Evolutionary conservation across 192 early-diverging fungal species (phyloP).

Genomic region (Dissophora ornata): DNA sequence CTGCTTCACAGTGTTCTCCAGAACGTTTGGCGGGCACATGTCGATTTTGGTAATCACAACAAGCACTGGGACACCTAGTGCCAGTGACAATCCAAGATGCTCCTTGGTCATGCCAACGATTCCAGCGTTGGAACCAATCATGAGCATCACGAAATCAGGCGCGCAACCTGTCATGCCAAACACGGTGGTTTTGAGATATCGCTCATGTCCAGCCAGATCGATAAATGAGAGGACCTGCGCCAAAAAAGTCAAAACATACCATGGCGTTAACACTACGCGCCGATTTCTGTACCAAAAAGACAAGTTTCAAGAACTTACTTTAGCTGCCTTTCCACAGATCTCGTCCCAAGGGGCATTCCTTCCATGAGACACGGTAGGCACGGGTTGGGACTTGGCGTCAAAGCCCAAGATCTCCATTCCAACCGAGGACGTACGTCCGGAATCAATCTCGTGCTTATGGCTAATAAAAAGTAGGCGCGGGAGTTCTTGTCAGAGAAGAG

Average conservation of each 20-base stretch:
- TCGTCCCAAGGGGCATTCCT: slow-evolving; percentile 86
- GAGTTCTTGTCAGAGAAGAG: no score
- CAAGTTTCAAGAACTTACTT: slow-evolving; percentile 58
- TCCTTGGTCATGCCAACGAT: slow-evolving; percentile 95
- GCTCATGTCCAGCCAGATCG: slow-evolving; percentile 92
- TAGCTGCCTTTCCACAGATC: slow-evolving; percentile 79
- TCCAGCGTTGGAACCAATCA: slow-evolving; percentile 87
- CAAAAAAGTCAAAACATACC: background rate
- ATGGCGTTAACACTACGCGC: no score
- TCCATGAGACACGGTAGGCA: slow-evolving; percentile 64
- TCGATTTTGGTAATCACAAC: slow-evolving; percentile 96
- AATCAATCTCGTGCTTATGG: slow-evolving; percentile 92
- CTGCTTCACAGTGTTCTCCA: slow-evolving; percentile 86
- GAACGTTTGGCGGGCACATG: slow-evolving; percentile 88
- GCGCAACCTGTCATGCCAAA: slow-evolving; percentile 94
- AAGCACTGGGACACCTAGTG: slow-evolving; percentile 87
- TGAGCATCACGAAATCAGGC: slow-evolving; percentile 94
- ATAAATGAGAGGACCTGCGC: slow-evolving; percentile 61
- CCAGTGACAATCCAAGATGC: slow-evolving; percentile 90
- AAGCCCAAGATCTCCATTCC: slow-evolving; percentile 94
- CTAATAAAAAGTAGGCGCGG: slow-evolving; percentile 25
- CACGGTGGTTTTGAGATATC: slow-evolving; percentile 95
- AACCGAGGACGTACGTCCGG: slow-evolving; percentile 89
- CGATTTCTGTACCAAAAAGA: no score
- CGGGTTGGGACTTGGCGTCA: slow-evolving; percentile 70